These are phyloP conservation scores for Aleurites moluccanus DNA, from an alignment of 441 rosid genomes.

Conservation along the genomic window DNA sequence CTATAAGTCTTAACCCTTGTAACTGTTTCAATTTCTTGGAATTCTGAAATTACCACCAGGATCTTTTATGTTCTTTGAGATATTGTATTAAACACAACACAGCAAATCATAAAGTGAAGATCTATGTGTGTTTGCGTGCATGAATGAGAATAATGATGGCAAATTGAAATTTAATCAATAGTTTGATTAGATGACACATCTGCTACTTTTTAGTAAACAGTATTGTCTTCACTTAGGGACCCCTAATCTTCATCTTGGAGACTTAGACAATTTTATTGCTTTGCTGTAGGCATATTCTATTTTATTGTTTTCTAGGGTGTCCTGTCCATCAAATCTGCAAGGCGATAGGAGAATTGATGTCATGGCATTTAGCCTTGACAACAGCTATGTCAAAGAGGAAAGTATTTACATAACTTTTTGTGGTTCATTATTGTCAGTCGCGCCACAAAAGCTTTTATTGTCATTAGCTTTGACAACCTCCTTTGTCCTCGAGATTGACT, in stretches of 20 bases:
- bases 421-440: neutral
- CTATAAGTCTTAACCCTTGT: neutral
- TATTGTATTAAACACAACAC: neutral
- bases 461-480: neutral
- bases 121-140: neutral
- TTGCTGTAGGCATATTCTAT: neutral
- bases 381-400: conserved; percentile 11
- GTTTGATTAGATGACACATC: neutral
- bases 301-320: neutral
- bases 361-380: neutral
- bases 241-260: neutral
- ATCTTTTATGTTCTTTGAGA: neutral
- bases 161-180: neutral
- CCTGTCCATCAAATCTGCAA: neutral
- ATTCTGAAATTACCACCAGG: neutral
- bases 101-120: neutral
- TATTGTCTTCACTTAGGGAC: neutral
- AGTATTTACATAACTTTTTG: neutral
- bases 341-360: neutral
- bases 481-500: neutral
- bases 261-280: neutral
- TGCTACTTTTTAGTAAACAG: neutral
- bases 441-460: neutral
- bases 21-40: conserved; percentile 2
- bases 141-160: neutral